phyloP scores from a whole-genome alignment of 2,329 filamentous ascomycete genomes.

The Zasmidium citrigriseum region DNA sequence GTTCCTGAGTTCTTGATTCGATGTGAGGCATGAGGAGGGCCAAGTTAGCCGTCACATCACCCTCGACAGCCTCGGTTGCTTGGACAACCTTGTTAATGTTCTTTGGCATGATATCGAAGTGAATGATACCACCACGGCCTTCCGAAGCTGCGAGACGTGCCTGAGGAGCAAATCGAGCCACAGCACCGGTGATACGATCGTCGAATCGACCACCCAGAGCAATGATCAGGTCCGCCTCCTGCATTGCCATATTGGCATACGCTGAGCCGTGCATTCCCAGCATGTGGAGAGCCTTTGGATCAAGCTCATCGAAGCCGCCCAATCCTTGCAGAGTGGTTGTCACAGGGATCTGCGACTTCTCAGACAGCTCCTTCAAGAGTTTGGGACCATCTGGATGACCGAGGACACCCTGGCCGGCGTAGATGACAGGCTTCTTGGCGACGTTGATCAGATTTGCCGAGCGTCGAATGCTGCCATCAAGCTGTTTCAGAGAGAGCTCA shows the following conservation, averaged over 20 bases:
- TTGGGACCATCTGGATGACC: conserved; percentile 75
- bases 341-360: conserved; percentile 89
- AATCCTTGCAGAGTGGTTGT: conserved; percentile 95
- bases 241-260: conserved; percentile 97
- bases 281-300: conserved; percentile 96
- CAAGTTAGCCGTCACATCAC: conserved; percentile 83
- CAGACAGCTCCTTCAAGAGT: conserved; percentile 80
- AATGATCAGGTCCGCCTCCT: conserved; percentile 94
- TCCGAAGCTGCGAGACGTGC: conserved; percentile 83
- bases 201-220: conserved; percentile 93
- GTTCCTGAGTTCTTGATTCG: conserved; percentile 59
- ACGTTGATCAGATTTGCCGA: conserved; percentile 82
- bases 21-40: conserved; percentile 72
- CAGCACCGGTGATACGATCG: conserved; percentile 83
- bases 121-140: conserved; percentile 88
- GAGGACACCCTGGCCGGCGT: conserved; percentile 88
- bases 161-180: conserved; percentile 84
- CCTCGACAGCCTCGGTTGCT: conserved; percentile 92
- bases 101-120: conserved; percentile 99
- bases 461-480: conserved; percentile 71
- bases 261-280: conserved; percentile 97
- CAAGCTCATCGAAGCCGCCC: conserved; percentile 87
- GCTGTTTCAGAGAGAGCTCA: conserved; percentile 70
- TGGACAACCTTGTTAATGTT: conserved; percentile 99
- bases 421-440: conserved; percentile 92